These are phyloP conservation scores for Penicillium janthinellum DNA, from an alignment of 2,329 filamentous ascomycete species.

Conservation along the genomic window DNA sequence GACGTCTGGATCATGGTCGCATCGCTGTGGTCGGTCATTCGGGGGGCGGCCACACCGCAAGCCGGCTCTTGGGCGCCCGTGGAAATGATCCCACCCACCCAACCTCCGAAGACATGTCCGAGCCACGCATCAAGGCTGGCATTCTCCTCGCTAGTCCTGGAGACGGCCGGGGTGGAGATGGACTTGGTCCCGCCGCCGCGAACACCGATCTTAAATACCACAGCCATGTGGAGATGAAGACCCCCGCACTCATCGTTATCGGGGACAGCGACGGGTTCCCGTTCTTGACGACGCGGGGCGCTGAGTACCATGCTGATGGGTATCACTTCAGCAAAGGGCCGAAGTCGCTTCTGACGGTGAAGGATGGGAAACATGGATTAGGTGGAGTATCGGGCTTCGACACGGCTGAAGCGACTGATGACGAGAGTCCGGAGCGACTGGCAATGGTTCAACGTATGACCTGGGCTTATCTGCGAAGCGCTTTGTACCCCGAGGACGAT, in stretches of 20 bases:
- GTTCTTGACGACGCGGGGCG: slow-evolving; percentile 37
- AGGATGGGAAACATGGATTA: slow-evolving; percentile 41
- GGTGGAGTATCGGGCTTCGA: slow-evolving; percentile 39
- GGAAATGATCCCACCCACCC: slow-evolving; percentile 38
- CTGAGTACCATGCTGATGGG: slow-evolving; percentile 45
- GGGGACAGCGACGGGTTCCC: slow-evolving; percentile 44
- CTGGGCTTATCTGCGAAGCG: slow-evolving; percentile 43
- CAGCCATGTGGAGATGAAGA: slow-evolving; percentile 39
- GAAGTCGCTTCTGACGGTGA: slow-evolving; percentile 41
- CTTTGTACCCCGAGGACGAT: slow-evolving; percentile 36
- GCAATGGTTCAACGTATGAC: slow-evolving; percentile 41
- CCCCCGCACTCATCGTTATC: slow-evolving; percentile 42
- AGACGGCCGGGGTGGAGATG: slow-evolving; percentile 26
- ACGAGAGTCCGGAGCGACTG: slow-evolving; percentile 85
- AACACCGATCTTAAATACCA: slow-evolving; percentile 36
- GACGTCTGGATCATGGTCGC: slow-evolving; percentile 37
- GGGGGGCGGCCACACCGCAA: slow-evolving; percentile 39
- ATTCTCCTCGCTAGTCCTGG: slow-evolving; percentile 40
- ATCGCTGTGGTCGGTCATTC: slow-evolving; percentile 47
- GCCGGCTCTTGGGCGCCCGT: slow-evolving; percentile 39
- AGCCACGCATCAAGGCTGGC: slow-evolving; percentile 44
- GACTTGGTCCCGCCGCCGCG: slow-evolving; percentile 27
- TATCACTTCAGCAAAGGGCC: slow-evolving; percentile 37
- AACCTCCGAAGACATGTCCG: slow-evolving; percentile 19
- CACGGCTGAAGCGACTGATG: slow-evolving; percentile 84